phyloP scores from a whole-genome alignment of 2,329 filamentous ascomycete genomes.

The Trichoderma sp. region DNA sequence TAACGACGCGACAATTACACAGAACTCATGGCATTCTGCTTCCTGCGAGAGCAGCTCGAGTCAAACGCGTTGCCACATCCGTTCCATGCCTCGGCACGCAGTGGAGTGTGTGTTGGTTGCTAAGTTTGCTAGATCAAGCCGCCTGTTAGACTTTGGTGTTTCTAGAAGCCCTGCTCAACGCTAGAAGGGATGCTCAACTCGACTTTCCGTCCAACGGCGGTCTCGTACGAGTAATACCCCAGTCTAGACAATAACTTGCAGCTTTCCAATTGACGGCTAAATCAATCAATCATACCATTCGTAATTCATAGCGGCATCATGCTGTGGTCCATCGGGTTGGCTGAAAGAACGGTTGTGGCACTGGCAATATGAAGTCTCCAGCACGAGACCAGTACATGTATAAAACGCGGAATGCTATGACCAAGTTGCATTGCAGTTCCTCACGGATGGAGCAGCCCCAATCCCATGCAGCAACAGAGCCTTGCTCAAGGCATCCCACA shows the following conservation, averaged over 20 bases:
- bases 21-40: neutral
- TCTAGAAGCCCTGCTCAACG: slow-evolving; percentile 20
- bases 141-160: neutral
- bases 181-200: slow-evolving; percentile 14
- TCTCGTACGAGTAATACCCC: neutral
- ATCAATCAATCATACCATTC: too few relatives aligned
- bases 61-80: slow-evolving; percentile 2
- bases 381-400: neutral
- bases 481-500: neutral
- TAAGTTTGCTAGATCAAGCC: neutral
- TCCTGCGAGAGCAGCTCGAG: neutral
- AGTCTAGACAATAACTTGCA: too few relatives aligned
- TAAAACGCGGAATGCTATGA: too few relatives aligned
- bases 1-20: neutral
- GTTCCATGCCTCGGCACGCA: slow-evolving; percentile 5
- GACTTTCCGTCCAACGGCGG: slow-evolving; percentile 1
- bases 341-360: too few relatives aligned
- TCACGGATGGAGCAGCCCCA: neutral
- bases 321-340: too few relatives aligned
- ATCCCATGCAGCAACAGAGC: slow-evolving; percentile 7
- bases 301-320: too few relatives aligned
- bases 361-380: neutral
- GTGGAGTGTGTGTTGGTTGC: neutral
- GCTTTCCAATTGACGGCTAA: too few relatives aligned
- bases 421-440: slow-evolving; percentile 7